Evolutionary conservation across 2,329 filamentous ascomycete species (phyloP).

Genomic region (Biscogniauxia marginata): DNA sequence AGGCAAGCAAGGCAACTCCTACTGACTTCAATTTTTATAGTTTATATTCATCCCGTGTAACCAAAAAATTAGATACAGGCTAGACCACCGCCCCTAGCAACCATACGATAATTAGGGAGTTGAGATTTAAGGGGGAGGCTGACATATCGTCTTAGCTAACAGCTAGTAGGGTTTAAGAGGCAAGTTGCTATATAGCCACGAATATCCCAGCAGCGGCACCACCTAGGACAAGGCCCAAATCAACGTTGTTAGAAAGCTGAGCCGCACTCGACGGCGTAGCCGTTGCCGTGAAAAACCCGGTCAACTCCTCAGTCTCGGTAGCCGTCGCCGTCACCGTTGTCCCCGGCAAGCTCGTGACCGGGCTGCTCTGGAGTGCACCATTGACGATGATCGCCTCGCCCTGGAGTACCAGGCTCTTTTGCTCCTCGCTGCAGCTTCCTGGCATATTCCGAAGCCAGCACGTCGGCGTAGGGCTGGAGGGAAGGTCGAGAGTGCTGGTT

Average conservation of each 20-base stretch:
- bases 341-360: conserved; percentile 3
- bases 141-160: too few species aligned
- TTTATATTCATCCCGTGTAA: too few species aligned
- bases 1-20: too few species aligned
- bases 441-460: conserved; percentile 55
- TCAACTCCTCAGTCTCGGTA: conserved; percentile 9
- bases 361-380: conserved; percentile 16
- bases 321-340: conserved; percentile 13
- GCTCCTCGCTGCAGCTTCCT: conserved; percentile 48
- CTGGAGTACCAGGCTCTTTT: conserved; percentile 31
- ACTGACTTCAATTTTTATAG: too few species aligned
- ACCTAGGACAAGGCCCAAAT: background rate
- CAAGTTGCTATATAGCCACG: background rate
- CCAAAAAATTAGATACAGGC: too few species aligned
- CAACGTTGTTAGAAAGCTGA: background rate
- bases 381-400: conserved; percentile 15
- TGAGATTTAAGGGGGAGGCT: background rate
- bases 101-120: too few species aligned
- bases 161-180: too few species aligned
- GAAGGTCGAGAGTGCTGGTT: conserved; percentile 46
- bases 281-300: conserved; percentile 34
- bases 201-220: background rate
- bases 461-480: conserved; percentile 41
- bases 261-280: conserved; percentile 19
- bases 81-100: too few species aligned